Conservation (phyloP, 176 grass and related monocot genomes). For the Leersia perrieri region DNA sequence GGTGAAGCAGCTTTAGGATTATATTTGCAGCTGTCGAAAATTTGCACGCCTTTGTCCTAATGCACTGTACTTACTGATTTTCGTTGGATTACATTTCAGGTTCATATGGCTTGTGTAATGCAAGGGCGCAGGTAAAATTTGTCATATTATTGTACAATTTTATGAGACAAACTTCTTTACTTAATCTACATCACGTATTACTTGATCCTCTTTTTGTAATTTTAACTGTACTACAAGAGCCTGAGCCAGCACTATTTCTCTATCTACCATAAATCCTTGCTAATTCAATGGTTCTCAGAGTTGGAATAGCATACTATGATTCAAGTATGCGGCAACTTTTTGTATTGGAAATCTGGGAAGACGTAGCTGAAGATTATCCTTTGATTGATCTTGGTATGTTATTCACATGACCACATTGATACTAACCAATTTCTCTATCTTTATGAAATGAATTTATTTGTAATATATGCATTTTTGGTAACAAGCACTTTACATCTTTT, state of each 20-base stretch:
- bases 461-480: conserved; percentile 18
- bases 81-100: conserved; percentile 52
- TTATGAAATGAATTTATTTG: conserved; percentile 13
- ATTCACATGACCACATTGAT: conserved; percentile 1
- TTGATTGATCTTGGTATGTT: conserved; percentile 93
- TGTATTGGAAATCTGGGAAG: conserved; percentile 94
- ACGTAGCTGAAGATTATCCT: conserved; percentile 65
- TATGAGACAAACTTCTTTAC: conserved; percentile 14
- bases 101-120: conserved; percentile 96
- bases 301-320: conserved; percentile 92
- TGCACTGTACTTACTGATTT: conserved; percentile 8
- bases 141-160: background rate
- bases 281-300: conserved; percentile 45
- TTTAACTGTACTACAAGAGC: background rate
- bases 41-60: background rate
- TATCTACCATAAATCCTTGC: background rate
- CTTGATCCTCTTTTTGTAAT: no score
- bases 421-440: background rate
- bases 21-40: background rate
- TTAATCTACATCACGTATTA: background rate
- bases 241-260: background rate
- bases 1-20: background rate
- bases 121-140: conserved; percentile 75
- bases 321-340: conserved; percentile 76
- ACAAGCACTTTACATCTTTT: background rate